Percentiles rank a stretch among this genome's conserved stretches.
These are phyloP conservation scores for Dalechampia spathulata DNA, from an alignment of 441 rosid genomes.

Conservation along the genomic window DNA sequence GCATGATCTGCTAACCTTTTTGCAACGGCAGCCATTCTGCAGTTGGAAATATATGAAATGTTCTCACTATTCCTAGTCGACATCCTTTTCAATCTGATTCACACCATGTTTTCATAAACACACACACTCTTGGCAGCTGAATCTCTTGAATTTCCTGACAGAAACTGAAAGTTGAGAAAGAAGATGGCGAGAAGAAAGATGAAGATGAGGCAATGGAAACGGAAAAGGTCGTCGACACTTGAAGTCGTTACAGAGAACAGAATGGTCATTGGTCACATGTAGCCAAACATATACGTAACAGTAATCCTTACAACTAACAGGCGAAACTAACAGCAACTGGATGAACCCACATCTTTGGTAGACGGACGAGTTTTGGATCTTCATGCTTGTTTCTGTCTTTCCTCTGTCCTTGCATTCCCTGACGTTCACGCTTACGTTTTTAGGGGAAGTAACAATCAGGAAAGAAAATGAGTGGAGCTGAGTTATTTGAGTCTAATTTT, in stretches of 20 bases:
- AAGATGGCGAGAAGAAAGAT: slow-evolving; percentile 20
- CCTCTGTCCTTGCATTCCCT: too few relatives aligned
- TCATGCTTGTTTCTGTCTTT: too few relatives aligned
- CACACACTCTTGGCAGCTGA: slow-evolving; percentile 5
- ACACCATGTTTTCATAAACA: not conserved
- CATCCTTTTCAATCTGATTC: not conserved
- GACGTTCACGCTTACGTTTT: too few relatives aligned
- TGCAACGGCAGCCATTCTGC: not conserved
- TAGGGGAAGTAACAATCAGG: too few relatives aligned
- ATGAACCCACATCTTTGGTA: too few relatives aligned
- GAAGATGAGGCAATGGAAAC: slow-evolving; percentile 21
- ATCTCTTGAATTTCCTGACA: slow-evolving; percentile 16
- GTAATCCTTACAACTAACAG: not conserved
- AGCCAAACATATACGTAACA: not conserved
- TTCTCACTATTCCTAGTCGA: not conserved
- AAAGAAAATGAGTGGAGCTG: too few relatives aligned
- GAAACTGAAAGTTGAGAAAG: slow-evolving; percentile 39
- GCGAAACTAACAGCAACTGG: too few relatives aligned
- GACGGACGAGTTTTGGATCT: too few relatives aligned
- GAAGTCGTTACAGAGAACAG: slow-evolving; percentile 13
- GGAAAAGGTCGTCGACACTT: slow-evolving; percentile 23
- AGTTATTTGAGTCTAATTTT: too few relatives aligned
- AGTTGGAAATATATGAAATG: not conserved
- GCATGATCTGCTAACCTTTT: not conserved
- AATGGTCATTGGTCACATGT: slow-evolving; percentile 19